Conservation (phyloP, 768 basidiomycete species). For the Cantharellus cinnabarinus region DNA sequence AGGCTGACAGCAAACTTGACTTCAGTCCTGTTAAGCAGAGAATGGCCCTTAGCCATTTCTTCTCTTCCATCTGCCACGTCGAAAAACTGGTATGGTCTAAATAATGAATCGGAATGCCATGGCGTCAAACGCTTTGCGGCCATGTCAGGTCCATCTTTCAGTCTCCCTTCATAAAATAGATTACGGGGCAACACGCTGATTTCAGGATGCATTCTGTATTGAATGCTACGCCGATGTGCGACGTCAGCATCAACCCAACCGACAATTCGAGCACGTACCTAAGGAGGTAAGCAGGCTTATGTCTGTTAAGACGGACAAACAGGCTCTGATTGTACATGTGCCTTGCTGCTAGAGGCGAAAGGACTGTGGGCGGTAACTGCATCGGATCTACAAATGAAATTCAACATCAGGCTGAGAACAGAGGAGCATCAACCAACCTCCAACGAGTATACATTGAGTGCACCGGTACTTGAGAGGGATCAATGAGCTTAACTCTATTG, state of each 20-base stretch:
- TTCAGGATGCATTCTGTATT: constrained; percentile 98
- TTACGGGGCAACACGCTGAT: constrained; percentile 79
- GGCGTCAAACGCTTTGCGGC: constrained; percentile 54
- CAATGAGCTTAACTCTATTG: constrained; percentile 82
- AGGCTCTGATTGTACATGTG: constrained; percentile 67
- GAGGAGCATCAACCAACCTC: constrained; percentile 28
- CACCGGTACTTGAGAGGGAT: constrained; percentile 86
- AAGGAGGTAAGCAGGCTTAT: constrained; percentile 74
- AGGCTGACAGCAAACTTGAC: constrained; percentile 55
- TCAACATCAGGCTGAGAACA: background rate
- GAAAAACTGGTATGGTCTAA: constrained; percentile 79
- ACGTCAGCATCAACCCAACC: background rate
- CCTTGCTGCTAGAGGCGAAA: constrained; percentile 37
- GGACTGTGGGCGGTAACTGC: constrained; percentile 88
- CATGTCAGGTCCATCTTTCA: constrained; percentile 84
- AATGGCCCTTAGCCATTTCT: constrained; percentile 34
- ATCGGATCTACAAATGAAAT: constrained; percentile 40
- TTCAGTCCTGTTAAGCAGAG: constrained; percentile 58
- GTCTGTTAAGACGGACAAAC: constrained; percentile 77
- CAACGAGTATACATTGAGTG: constrained; percentile 77
- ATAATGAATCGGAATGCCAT: constrained; percentile 65
- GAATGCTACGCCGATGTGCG: constrained; percentile 39
- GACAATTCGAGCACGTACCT: constrained; percentile 29
- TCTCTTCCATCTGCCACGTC: constrained; percentile 57
- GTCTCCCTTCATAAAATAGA: constrained; percentile 62